phyloP scores from a whole-genome alignment of 352 stramenopile genomes.

The Thraustotheca clavata region DNA sequence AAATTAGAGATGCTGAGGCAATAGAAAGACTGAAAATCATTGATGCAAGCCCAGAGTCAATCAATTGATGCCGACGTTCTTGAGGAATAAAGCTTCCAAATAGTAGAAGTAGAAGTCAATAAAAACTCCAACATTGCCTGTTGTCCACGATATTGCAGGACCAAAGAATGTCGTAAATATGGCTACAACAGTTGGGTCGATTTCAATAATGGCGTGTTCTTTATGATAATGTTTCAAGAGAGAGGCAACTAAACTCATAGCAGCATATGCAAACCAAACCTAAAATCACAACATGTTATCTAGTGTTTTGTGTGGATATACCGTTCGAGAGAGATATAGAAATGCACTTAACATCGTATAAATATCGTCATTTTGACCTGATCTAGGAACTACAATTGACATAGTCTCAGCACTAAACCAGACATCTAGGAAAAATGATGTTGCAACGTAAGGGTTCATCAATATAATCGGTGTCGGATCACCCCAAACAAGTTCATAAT shows the following conservation, averaged over 20 bases:
- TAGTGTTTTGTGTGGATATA: no score
- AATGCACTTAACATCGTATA: background rate
- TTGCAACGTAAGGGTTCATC: background rate
- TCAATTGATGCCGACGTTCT: background rate
- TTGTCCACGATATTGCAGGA: background rate
- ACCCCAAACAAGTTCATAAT: background rate
- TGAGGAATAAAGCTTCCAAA: background rate
- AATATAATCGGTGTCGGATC: background rate
- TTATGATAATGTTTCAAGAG: background rate
- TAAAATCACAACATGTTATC: background rate
- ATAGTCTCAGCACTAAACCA: background rate
- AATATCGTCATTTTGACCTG: background rate
- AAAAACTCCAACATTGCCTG: background rate
- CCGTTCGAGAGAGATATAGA: background rate
- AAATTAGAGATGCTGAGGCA: background rate
- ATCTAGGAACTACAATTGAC: background rate
- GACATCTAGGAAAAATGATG: background rate
- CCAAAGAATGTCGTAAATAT: background rate
- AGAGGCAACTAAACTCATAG: background rate
- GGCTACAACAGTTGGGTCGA: background rate
- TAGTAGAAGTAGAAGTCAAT: background rate
- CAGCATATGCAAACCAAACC: slow-evolving; percentile 1
- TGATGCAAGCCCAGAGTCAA: background rate
- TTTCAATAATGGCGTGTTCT: background rate
- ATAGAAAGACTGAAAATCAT: background rate